Evolutionary conservation across 371 early-diverging fungal species (phyloP), one percentile per base, ranked within the genome.

Genomic region (Mortierella sp.): DNA sequence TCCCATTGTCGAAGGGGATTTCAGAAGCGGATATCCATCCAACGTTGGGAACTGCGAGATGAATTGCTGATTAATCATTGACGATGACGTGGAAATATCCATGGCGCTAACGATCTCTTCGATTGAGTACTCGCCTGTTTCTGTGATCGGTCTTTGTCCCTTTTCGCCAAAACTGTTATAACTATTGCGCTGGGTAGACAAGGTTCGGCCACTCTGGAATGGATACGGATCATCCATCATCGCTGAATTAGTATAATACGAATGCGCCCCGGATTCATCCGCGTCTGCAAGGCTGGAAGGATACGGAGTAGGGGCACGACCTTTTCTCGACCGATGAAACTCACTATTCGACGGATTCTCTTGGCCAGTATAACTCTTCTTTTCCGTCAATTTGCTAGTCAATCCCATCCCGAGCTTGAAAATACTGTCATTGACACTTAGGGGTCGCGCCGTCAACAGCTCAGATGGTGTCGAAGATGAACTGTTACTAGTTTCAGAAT

Each of bases 241-340:
- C 56, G 49, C 31, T 3, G 35, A 65, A 7, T 19, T 13, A 5
- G 62, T 47, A 29, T 63, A 35, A 0, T 63, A 68, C 0, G 74
- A 73, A 3, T 42, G 10, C 2, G 17, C 54, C 23, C 53, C 49
- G 19, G 43, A 59, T 1, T 69, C 75, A 10, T 49, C 62, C 9
- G n/a, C 35, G 8, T 61, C 61, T 10, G 35, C 68, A 0, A 62
- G 19, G 26, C 68, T 72, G 7, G 51, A 10, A 3, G 77, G 77
- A 29, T 77, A 77, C 0, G 77, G 77, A 3, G 72, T 77, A 1
- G 72, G 77, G 9, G 47, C 49, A 3, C 77, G 59, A n/a, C 64
- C 45, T 42, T 64, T 67, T 10, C 60, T 42, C 31, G 57, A 57
- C 17, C 68, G 64, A n/a, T 13, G 10, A 13, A 43, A 17, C 43